A percentile compares a stretch with the other conserved stretches of the same genome.
Conservation (phyloP, 805 yeast genomes). For the Monosporozyma servazzii region DNA sequence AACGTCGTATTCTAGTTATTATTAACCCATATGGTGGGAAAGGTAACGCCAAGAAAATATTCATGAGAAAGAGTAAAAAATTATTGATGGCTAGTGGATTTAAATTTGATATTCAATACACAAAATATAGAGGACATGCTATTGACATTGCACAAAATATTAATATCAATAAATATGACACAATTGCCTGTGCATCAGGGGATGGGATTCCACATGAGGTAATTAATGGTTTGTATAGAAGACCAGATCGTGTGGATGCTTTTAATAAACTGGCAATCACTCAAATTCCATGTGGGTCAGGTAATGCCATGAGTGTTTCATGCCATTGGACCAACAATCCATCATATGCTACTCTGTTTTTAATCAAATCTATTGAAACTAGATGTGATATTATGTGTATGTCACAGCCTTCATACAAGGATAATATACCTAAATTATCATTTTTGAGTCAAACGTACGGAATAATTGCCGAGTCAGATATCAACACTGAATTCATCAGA, state of each 20-base stretch:
- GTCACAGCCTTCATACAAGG: slow-evolving; percentile 39
- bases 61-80: slow-evolving; percentile 51
- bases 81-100: slow-evolving; percentile 63
- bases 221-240: slow-evolving; percentile 68
- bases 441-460: slow-evolving; percentile 87
- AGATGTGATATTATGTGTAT: slow-evolving; percentile 78
- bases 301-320: slow-evolving; percentile 83
- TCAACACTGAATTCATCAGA: slow-evolving; percentile 83
- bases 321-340: slow-evolving; percentile 69
- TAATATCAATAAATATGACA: slow-evolving; percentile 53
- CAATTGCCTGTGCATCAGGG: slow-evolving; percentile 86
- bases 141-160: slow-evolving; percentile 52
- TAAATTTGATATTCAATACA: slow-evolving; percentile 45
- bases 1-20: slow-evolving; percentile 49
- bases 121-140: slow-evolving; percentile 69
- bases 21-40: slow-evolving; percentile 91
- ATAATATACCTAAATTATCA: slow-evolving; percentile 43
- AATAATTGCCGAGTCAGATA: slow-evolving; percentile 84
- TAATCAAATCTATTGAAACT: slow-evolving; percentile 60
- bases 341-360: slow-evolving; percentile 54
- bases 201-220: slow-evolving; percentile 97
- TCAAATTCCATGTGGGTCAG: slow-evolving; percentile 93
- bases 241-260: slow-evolving; percentile 56
- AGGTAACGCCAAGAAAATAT: slow-evolving; percentile 61
- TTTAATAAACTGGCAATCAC: slow-evolving; percentile 60